Percentiles rank a stretch among this genome's conserved stretches.
phyloP scores from a whole-genome alignment of 768 basidiomycete species.

The Trametes coccinea region DNA sequence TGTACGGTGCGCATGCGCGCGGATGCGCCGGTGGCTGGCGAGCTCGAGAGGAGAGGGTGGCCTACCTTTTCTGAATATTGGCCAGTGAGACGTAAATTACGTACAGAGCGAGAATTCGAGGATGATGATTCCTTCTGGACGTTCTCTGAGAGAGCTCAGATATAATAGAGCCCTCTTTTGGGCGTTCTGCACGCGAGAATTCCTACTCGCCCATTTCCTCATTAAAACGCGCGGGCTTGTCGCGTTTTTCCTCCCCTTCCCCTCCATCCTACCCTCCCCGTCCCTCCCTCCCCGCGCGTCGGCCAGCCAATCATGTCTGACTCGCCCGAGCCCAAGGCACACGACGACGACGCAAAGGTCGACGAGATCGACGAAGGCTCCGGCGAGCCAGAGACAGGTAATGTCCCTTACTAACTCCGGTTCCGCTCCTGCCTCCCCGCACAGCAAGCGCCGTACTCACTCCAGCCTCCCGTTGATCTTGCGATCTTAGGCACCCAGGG shows the following conservation, averaged over 20 bases:
- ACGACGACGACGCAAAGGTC: conserved; percentile 49
- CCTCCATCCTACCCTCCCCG: conserved; percentile 40
- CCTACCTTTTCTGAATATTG: conserved; percentile 4
- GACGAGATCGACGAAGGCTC: conserved; percentile 60
- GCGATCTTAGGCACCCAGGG: conserved; percentile 20
- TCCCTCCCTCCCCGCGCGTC: conserved; percentile 32
- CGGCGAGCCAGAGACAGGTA: conserved; percentile 35
- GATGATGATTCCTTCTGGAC: conserved; percentile 27
- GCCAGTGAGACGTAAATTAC: conserved; percentile 40
- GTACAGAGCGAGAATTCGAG: conserved; percentile 43
- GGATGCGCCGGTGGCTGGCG: too few species aligned
- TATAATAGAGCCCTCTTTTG: conserved; percentile 56
- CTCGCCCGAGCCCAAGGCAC: conserved; percentile 57
- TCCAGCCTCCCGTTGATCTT: conserved; percentile 30
- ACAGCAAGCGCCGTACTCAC: conserved; percentile 27
- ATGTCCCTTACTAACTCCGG: conserved; percentile 28
- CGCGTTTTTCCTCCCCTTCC: conserved; percentile 53
- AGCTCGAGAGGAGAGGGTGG: conserved; percentile 14
- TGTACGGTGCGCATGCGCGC: neutral
- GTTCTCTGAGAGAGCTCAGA: conserved; percentile 24
- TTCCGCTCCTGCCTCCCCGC: conserved; percentile 13
- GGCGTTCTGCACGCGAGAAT: conserved; percentile 65
- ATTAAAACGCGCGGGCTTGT: conserved; percentile 79
- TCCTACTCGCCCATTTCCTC: conserved; percentile 67
- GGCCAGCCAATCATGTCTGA: conserved; percentile 53